A percentile compares a stretch with the other conserved stretches of the same genome.
Evolutionary conservation across 208 protist genomes (phyloP).

Genomic region (Acanthamoeba royreba): DNA sequence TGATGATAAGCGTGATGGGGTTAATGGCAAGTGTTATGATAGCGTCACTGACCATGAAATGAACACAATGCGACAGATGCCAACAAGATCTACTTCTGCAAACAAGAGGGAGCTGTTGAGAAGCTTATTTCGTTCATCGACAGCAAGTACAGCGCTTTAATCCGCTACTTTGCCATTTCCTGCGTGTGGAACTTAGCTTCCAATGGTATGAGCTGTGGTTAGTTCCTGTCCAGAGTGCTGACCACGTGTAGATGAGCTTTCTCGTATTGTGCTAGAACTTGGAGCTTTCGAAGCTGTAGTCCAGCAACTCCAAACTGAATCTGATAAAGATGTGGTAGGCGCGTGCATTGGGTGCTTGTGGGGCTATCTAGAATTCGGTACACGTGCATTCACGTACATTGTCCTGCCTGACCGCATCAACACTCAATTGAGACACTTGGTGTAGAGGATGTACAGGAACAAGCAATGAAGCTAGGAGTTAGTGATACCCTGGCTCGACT

Average conservation of each 20-base stretch:
- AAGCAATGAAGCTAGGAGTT: background rate
- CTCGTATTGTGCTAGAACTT: background rate
- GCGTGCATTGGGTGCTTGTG: background rate
- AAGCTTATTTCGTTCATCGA: background rate
- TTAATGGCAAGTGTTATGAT: too few relatives aligned
- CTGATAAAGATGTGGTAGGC: background rate
- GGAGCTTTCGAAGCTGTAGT: background rate
- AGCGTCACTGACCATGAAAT: too few relatives aligned
- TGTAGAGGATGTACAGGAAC: background rate
- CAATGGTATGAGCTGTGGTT: background rate
- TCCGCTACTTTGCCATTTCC: background rate
- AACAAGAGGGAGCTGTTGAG: background rate
- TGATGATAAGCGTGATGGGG: too few relatives aligned
- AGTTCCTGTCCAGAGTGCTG: background rate
- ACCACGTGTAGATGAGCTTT: background rate
- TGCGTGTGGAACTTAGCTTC: background rate
- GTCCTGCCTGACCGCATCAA: background rate
- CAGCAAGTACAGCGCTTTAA: background rate
- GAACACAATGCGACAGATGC: background rate
- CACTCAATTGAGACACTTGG: background rate
- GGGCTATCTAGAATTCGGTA: background rate
- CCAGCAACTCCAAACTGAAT: background rate
- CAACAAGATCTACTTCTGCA: background rate
- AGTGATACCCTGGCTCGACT: background rate
- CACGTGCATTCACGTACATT: background rate